A percentile compares a stretch with the other conserved stretches of the same genome.
phyloP scores from a whole-genome alignment of 139 green algal genomes.

The Chlamydomonas sp. region DNA sequence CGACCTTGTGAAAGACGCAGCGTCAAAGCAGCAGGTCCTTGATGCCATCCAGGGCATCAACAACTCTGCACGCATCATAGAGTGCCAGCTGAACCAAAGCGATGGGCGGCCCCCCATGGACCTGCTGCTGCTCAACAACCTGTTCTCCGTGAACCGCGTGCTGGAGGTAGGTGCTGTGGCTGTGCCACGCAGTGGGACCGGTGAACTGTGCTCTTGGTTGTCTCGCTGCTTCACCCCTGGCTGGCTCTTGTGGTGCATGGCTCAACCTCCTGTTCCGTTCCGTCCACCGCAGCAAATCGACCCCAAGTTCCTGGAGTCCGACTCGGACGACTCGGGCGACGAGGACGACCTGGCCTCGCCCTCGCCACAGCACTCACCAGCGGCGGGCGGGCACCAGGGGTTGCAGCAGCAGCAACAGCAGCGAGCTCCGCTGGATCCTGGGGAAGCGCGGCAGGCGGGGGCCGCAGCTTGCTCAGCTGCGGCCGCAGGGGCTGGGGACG shows the following conservation, averaged over 20 bases:
- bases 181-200: neutral
- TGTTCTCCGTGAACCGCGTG: slow-evolving; percentile 75
- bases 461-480: neutral
- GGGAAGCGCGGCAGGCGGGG: neutral
- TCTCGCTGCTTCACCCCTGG: no score
- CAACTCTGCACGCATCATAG: slow-evolving; percentile 70
- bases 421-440: neutral
- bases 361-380: neutral
- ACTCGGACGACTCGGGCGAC: slow-evolving; percentile 42
- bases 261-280: no score
- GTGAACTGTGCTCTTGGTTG: neutral
- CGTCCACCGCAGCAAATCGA: slow-evolving; percentile 62
- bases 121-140: slow-evolving; percentile 75
- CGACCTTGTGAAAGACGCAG: slow-evolving; percentile 67
- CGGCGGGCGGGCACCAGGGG: neutral
- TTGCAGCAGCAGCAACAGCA: neutral
- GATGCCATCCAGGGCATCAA: slow-evolving; percentile 73
- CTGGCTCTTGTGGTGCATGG: no score
- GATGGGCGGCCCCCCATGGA: slow-evolving; percentile 44
- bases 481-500: neutral
- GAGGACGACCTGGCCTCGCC: neutral
- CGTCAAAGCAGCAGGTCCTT: slow-evolving; percentile 56
- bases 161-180: slow-evolving; percentile 50
- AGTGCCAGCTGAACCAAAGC: slow-evolving; percentile 72
- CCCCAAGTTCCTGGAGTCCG: slow-evolving; percentile 76